Evolutionary conservation across 306 rosid species (phyloP), one percentile per base, ranked within the genome.

Genomic region (Senna tora): DNA sequence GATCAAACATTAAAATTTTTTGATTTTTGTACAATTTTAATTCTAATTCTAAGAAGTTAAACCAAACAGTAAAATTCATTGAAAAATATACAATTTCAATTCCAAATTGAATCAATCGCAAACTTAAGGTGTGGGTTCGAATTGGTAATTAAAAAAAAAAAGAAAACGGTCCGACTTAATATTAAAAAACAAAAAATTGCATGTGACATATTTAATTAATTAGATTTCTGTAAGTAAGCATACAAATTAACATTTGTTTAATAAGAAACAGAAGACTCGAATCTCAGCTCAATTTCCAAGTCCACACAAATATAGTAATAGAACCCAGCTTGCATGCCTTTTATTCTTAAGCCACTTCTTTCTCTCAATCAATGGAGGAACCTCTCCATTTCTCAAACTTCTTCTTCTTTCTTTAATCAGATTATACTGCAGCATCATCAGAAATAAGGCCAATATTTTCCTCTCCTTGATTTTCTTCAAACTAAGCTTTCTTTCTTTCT

Each of bases 381-480:
- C 67, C 53, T 68, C 22, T 68, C 79, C 84, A 72, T 77, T 79
- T 78, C 80, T 78, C 60, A 76, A 57, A 63, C 84, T 75, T 64
- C 51, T 45, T 51, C 22, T 70, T 17, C 46, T 21, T 70, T 75
- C 70, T 70, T 65, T 41, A 15, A 56, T 67, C 10, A 15, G n/a
- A 9, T 58, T 7, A 36, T 36, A 4, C 39, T 15, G 58, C 25
- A 0, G 43, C 14, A 47, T 7, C 12, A 51, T 47, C 63, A n/a
- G 7, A 69, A 33, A 13, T 36, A 4, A 59, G 8, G 67, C 58
- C 30, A 52, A 9, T 2, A 42, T 32, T 62, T 38, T 57, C n/a
- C 68, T 67, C 60, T 30, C n/a, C n/a, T 8, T 17, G 76, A 73
- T 73, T 73, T 43, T 77, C 53, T 41, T 73, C 50, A 52, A 62